phyloP scores from a whole-genome alignment of 192 early-diverging fungal genomes.

The Thoreauomyces humboldtii region DNA sequence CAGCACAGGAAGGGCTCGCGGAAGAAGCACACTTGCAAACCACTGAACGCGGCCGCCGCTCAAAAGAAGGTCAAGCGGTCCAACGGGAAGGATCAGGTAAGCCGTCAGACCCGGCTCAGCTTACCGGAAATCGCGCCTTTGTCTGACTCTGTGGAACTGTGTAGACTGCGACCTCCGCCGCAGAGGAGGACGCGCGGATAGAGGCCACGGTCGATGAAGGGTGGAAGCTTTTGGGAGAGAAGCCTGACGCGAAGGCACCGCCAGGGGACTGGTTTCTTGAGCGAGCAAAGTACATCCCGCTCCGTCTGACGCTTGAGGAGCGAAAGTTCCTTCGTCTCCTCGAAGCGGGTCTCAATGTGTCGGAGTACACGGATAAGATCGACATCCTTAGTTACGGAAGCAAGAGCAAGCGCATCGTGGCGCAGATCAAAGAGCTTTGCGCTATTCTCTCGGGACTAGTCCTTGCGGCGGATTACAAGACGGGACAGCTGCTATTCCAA shows the following conservation, averaged over 20 bases:
- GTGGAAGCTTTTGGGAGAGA: slow-evolving; percentile 28
- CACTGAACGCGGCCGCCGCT: not conserved
- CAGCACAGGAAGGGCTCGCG: slow-evolving; percentile 50
- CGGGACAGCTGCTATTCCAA: slow-evolving; percentile 50
- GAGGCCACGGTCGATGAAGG: no score
- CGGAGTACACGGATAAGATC: slow-evolving; percentile 84
- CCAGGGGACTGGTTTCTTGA: slow-evolving; percentile 79
- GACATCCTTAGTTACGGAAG: slow-evolving; percentile 72
- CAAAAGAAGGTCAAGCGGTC: slow-evolving; percentile 9
- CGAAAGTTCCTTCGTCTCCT: slow-evolving; percentile 90
- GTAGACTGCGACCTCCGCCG: no score
- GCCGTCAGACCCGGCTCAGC: no score
- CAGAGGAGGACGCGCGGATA: not conserved
- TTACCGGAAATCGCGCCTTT: no score
- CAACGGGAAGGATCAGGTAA: slow-evolving; percentile 12
- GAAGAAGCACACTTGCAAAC: slow-evolving; percentile 38
- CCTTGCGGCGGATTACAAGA: slow-evolving; percentile 59
- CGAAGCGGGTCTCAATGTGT: slow-evolving; percentile 91
- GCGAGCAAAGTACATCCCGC: slow-evolving; percentile 89
- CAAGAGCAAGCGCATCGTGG: slow-evolving; percentile 86
- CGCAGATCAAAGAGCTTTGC: slow-evolving; percentile 95
- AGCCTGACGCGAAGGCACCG: slow-evolving; percentile 32
- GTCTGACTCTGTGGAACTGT: slow-evolving; percentile 23
- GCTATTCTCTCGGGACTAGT: slow-evolving; percentile 90
- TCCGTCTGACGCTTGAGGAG: slow-evolving; percentile 86